A percentile compares a stretch with the other conserved stretches of the same genome.
Conservation (phyloP, 164 flowering plant species). For the Liriodendron chinense region DNA sequence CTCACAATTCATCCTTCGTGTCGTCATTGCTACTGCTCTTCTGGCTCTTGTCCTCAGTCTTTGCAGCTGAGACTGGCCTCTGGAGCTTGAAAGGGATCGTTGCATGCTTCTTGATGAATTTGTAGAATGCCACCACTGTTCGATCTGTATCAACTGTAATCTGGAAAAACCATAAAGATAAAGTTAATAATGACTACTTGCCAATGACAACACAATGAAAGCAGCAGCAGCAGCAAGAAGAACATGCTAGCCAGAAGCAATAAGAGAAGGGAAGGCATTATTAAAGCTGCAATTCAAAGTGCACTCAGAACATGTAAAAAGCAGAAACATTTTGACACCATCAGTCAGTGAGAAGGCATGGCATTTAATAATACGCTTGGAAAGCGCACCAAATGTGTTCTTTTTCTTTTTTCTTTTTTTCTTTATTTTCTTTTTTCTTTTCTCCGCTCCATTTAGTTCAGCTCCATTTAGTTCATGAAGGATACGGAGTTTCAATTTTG, state of each 20-base stretch:
- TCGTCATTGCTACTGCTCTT: slow-evolving; percentile 13
- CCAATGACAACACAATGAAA: not conserved
- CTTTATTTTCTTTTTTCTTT: too few relatives aligned
- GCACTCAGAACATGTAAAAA: too few relatives aligned
- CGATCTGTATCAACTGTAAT: slow-evolving; percentile 71
- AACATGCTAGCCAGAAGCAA: not conserved
- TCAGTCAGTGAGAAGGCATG: too few relatives aligned
- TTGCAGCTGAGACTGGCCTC: slow-evolving; percentile 25
- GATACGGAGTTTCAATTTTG: too few relatives aligned
- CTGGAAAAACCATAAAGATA: slow-evolving; percentile 33
- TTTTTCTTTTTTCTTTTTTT: too few relatives aligned
- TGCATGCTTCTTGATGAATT: slow-evolving; percentile 84
- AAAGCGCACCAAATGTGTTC: too few relatives aligned
- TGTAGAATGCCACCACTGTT: slow-evolving; percentile 75
- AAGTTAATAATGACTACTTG: not conserved
- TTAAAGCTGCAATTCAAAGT: not conserved
- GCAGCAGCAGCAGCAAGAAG: too few relatives aligned
- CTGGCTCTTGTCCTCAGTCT: slow-evolving; percentile 12
- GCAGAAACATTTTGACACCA: too few relatives aligned
- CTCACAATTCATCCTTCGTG: slow-evolving; percentile 41
- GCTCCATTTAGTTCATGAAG: too few relatives aligned
- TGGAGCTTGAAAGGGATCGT: slow-evolving; percentile 57
- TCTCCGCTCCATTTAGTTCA: too few relatives aligned
- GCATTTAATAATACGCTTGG: too few relatives aligned
- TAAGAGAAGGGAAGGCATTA: not conserved